phyloP scores from a whole-genome alignment of 1,284 basidiomycete genomes.

The Ustilago nuda region DNA sequence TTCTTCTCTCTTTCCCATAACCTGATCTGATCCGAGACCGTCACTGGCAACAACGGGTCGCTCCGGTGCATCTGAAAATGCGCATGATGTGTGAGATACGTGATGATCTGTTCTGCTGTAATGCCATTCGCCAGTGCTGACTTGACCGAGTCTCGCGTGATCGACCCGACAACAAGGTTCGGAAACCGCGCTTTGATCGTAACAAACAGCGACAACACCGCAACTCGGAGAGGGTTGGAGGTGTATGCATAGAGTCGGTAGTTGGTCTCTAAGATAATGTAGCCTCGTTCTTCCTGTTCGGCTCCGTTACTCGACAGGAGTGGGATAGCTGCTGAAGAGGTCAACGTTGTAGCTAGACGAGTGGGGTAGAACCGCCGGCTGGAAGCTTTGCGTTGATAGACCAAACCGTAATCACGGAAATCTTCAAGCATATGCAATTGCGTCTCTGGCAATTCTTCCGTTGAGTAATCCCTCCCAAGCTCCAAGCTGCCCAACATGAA shows the following conservation, averaged over 20 bases:
- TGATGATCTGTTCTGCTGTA: constrained; percentile 95
- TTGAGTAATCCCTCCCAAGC: constrained; percentile 76
- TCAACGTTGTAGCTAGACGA: constrained; percentile 93
- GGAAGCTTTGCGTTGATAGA: constrained; percentile 77
- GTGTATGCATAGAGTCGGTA: constrained; percentile 99
- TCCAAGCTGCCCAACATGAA: constrained; percentile 73
- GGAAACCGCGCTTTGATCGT: constrained; percentile 92
- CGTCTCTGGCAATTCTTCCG: constrained; percentile 81
- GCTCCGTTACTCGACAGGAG: constrained; percentile 49
- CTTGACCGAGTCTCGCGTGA: constrained; percentile 94
- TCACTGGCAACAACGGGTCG: constrained; percentile 89
- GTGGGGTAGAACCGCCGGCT: constrained; percentile 82
- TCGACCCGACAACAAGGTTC: constrained; percentile 92
- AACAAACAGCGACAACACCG: constrained; percentile 93
- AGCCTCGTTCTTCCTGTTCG: constrained; percentile 74
- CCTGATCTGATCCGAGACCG: constrained; percentile 97
- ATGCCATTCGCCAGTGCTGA: constrained; percentile 94
- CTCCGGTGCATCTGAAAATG: constrained; percentile 98
- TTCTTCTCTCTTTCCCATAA: constrained; percentile 98
- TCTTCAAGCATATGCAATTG: constrained; percentile 90
- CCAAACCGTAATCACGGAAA: constrained; percentile 91
- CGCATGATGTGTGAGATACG: constrained; percentile 91
- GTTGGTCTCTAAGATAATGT: constrained; percentile 97
- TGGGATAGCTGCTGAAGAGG: constrained; percentile 74
- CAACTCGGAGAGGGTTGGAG: constrained; percentile 93